These are phyloP conservation scores for Aegilops sharonensis DNA, from an alignment of 176 grass and related monocot species.

Conservation along the genomic window DNA sequence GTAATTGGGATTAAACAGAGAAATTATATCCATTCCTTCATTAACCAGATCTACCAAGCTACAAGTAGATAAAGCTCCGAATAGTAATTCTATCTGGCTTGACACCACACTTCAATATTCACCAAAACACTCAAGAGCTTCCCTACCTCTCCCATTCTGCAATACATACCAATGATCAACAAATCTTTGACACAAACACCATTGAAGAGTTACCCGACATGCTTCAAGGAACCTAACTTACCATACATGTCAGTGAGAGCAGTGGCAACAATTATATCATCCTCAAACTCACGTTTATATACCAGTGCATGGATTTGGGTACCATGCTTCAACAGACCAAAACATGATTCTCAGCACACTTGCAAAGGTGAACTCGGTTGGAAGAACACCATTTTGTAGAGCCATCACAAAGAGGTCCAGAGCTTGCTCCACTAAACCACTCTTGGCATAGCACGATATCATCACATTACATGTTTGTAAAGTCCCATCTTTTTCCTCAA, in stretches of 20 bases:
- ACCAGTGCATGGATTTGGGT: constrained; percentile 72
- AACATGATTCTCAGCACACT: constrained; percentile 67
- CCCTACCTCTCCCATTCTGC: constrained; percentile 65
- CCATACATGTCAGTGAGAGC: constrained; percentile 70
- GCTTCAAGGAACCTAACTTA: constrained; percentile 64
- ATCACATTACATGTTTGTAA: constrained; percentile 65
- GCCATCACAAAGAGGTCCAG: constrained; percentile 48
- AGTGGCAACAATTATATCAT: constrained; percentile 57
- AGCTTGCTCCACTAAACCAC: constrained; percentile 56
- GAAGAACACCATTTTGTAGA: constrained; percentile 52
- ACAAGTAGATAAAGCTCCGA: constrained; percentile 62
- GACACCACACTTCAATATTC: constrained; percentile 46
- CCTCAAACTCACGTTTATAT: constrained; percentile 64
- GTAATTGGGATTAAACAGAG: constrained; percentile 65
- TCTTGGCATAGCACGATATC: constrained; percentile 54
- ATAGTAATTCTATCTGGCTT: constrained; percentile 79
- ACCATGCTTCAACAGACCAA: constrained; percentile 55
- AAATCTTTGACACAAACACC: constrained; percentile 50
- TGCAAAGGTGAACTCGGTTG: constrained; percentile 72
- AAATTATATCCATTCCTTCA: constrained; percentile 53
- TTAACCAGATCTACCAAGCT: constrained; percentile 41
- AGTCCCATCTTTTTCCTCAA: constrained; percentile 33
- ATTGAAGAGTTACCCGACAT: constrained; percentile 48
- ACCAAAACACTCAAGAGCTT: constrained; percentile 63
- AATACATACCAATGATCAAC: constrained; percentile 64